A percentile compares a stretch with the other conserved stretches of the same genome.
These are phyloP conservation scores for Xylaria intraflava DNA, from an alignment of 495 filamentous ascomycete genomes.

Conservation along the genomic window DNA sequence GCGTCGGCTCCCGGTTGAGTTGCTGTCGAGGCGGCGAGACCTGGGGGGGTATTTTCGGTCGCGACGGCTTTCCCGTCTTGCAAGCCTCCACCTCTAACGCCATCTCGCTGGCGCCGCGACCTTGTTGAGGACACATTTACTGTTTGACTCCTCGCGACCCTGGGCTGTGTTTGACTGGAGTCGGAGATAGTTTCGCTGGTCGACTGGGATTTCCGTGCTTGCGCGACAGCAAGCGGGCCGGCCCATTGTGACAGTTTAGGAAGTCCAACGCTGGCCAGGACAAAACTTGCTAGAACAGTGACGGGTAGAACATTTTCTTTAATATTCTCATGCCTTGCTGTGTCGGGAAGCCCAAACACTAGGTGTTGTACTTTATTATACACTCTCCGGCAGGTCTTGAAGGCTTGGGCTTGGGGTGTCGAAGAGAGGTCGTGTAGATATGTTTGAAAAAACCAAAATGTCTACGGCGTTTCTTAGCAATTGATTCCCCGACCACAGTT, in stretches of 20 bases:
- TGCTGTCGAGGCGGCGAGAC: slow-evolving; percentile 13
- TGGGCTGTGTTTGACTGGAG: slow-evolving; percentile 33
- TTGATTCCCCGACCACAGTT: neutral
- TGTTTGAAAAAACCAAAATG: slow-evolving; percentile 78
- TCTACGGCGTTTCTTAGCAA: slow-evolving; percentile 42
- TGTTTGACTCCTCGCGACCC: slow-evolving; percentile 58
- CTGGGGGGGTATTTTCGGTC: slow-evolving; percentile 23
- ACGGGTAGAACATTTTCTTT: slow-evolving; percentile 69
- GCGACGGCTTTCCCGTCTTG: slow-evolving; percentile 29
- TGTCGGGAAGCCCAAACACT: slow-evolving; percentile 62
- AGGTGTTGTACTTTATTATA: slow-evolving; percentile 78
- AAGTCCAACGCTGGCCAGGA: slow-evolving; percentile 55
- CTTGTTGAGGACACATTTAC: slow-evolving; percentile 42
- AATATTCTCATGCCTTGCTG: slow-evolving; percentile 57
- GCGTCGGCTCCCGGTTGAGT: slow-evolving; percentile 13
- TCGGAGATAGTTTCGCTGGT: slow-evolving; percentile 50
- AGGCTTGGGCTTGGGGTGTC: slow-evolving; percentile 60
- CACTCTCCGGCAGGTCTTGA: slow-evolving; percentile 65
- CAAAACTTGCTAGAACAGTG: slow-evolving; percentile 63
- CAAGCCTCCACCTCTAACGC: slow-evolving; percentile 32
- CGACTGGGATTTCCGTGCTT: slow-evolving; percentile 61
- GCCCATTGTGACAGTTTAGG: slow-evolving; percentile 52
- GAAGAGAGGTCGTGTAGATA: slow-evolving; percentile 67
- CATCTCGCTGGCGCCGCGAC: slow-evolving; percentile 41
- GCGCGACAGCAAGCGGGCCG: slow-evolving; percentile 65